phyloP scores from a whole-genome alignment of 345 rosid genomes.

The Anacardium occidentale region DNA sequence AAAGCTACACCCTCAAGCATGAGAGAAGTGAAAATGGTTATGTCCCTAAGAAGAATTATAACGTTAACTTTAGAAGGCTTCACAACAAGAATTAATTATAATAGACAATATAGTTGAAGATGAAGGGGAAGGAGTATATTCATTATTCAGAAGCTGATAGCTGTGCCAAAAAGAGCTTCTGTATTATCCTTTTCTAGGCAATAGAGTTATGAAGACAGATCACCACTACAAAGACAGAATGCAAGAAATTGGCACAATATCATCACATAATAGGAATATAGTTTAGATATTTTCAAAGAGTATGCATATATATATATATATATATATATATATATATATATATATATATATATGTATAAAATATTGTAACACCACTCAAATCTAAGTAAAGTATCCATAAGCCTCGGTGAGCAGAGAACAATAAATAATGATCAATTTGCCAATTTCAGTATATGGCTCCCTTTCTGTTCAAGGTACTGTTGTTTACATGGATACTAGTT shows the following conservation, averaged over 20 bases:
- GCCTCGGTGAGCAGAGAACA: no score
- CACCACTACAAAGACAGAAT: background rate
- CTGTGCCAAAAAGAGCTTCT: background rate
- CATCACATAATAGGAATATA: background rate
- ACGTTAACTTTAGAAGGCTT: background rate
- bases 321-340: background rate
- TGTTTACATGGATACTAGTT: no score
- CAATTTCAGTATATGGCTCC: no score
- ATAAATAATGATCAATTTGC: no score
- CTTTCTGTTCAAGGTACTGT: no score
- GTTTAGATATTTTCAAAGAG: background rate
- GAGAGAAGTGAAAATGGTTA: background rate
- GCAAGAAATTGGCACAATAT: background rate
- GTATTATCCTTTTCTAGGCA: background rate
- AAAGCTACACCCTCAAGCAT: background rate
- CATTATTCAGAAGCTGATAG: background rate
- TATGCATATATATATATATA: background rate
- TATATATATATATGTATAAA: background rate
- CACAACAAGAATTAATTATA: background rate
- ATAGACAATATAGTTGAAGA: no score
- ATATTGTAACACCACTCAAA: no score
- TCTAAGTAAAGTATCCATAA: no score
- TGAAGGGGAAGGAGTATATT: background rate
- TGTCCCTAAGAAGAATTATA: background rate
- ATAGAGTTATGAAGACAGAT: background rate